Percentiles rank a stretch among this genome's conserved stretches.
phyloP scores from a whole-genome alignment of 371 early-diverging fungal genomes.

The Vittaforma corneae region DNA sequence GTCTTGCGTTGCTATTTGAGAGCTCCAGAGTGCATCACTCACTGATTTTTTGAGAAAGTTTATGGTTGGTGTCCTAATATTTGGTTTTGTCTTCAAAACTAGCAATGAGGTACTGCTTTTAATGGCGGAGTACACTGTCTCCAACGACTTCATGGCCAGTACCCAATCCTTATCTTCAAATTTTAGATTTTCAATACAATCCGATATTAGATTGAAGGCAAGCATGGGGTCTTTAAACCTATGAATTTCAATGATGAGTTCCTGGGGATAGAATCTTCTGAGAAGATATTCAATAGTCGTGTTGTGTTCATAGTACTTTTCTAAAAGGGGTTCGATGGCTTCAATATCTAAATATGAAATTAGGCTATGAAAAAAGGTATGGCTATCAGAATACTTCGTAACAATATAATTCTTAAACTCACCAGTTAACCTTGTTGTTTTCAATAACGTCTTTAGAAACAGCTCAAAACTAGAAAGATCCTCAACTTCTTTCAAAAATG shows the following conservation, averaged over 20 bases:
- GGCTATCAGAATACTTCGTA: background rate
- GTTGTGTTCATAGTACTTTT: background rate
- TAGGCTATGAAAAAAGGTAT: slow-evolving; percentile 13
- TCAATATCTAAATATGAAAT: slow-evolving; percentile 11
- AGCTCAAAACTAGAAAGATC: background rate
- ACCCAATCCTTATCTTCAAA: slow-evolving; percentile 11
- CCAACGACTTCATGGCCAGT: slow-evolving; percentile 25
- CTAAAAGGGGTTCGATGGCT: background rate
- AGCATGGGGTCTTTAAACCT: background rate
- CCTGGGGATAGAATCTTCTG: slow-evolving; percentile 8
- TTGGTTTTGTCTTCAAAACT: no score
- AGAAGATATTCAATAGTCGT: slow-evolving; percentile 8
- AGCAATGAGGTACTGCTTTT: no score
- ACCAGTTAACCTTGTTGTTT: slow-evolving; percentile 7
- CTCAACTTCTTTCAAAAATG: slow-evolving; percentile 6
- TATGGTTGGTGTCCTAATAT: no score
- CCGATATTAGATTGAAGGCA: background rate
- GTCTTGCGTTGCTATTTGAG: no score
- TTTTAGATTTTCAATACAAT: background rate
- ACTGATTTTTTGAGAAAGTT: no score
- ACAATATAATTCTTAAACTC: slow-evolving; percentile 13
- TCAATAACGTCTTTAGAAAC: slow-evolving; percentile 1
- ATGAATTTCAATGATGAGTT: slow-evolving; percentile 23
- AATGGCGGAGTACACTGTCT: background rate
- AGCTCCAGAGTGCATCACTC: no score